Conservation (phyloP, 805 yeast species). For the Hanseniaspora pseudoguilliermondii region DNA sequence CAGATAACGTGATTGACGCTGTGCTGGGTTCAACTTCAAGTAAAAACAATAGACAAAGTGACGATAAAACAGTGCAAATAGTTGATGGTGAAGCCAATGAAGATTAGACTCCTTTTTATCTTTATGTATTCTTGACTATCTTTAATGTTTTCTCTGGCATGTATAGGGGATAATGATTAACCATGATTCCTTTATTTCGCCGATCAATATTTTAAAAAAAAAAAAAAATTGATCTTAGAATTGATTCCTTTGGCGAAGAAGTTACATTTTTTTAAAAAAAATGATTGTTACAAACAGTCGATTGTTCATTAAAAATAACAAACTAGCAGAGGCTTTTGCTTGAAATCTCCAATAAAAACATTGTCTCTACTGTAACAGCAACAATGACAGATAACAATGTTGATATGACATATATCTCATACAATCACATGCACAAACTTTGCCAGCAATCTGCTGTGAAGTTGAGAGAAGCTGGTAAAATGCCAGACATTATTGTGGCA, state of each 20-base stretch:
- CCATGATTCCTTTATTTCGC: no score
- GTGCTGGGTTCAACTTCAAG: neutral
- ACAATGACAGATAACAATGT: slow-evolving; percentile 22
- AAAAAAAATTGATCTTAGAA: no score
- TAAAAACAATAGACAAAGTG: neutral
- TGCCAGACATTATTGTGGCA: slow-evolving; percentile 49
- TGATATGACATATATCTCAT: slow-evolving; percentile 51
- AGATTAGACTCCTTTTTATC: slow-evolving; percentile 13
- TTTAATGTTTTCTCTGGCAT: neutral
- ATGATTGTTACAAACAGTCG: no score
- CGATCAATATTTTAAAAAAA: no score
- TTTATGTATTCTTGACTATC: neutral
- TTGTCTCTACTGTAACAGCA: no score
- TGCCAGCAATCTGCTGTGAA: slow-evolving; percentile 55
- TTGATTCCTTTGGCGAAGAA: no score
- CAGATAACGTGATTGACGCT: slow-evolving; percentile 30
- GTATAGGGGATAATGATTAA: neutral
- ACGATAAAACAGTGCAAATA: neutral
- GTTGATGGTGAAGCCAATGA: slow-evolving; percentile 17
- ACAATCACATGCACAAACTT: slow-evolving; percentile 70
- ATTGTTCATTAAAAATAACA: no score
- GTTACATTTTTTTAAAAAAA: no score
- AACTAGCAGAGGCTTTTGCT: no score
- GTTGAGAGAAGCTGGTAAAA: slow-evolving; percentile 32
- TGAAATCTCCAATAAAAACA: neutral